Conservation (phyloP, 140 eudicot species). For the Senecio squalidus region DNA sequence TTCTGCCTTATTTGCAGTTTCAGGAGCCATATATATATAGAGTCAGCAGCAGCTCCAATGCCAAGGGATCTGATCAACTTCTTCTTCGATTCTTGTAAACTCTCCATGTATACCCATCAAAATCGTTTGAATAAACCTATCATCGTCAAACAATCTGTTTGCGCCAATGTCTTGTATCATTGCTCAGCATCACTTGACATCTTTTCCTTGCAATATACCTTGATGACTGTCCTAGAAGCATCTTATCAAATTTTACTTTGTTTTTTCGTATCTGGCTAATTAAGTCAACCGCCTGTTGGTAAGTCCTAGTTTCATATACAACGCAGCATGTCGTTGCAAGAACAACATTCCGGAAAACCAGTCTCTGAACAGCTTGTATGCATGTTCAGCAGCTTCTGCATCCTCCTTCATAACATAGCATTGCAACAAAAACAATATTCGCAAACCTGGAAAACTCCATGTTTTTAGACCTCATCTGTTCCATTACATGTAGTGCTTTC, state of each 20-base stretch:
- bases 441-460: constrained; percentile 57
- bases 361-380: constrained; percentile 57
- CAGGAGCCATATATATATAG: constrained; percentile 49
- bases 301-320: constrained; percentile 55
- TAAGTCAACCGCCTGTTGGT: constrained; percentile 52
- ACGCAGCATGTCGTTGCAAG: constrained; percentile 63
- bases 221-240: constrained; percentile 59
- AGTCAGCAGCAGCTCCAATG: constrained; percentile 53
- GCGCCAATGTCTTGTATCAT: constrained; percentile 44
- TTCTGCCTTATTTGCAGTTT: constrained; percentile 31
- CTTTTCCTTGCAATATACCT: constrained; percentile 61
- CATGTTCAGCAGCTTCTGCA: constrained; percentile 53
- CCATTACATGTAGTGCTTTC: constrained; percentile 59
- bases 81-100: constrained; percentile 23
- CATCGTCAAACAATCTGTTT: constrained; percentile 32
- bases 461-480: constrained; percentile 48
- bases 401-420: constrained; percentile 71
- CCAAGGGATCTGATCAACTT: constrained; percentile 50
- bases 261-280: constrained; percentile 50
- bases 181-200: constrained; percentile 55
- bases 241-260: constrained; percentile 62
- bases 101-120: constrained; percentile 37
- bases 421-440: constrained; percentile 39
- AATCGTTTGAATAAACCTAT: constrained; percentile 37
- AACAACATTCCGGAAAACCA: constrained; percentile 54